phyloP scores from a whole-genome alignment of 164 flowering plant genomes.

The Piper betle region DNA sequence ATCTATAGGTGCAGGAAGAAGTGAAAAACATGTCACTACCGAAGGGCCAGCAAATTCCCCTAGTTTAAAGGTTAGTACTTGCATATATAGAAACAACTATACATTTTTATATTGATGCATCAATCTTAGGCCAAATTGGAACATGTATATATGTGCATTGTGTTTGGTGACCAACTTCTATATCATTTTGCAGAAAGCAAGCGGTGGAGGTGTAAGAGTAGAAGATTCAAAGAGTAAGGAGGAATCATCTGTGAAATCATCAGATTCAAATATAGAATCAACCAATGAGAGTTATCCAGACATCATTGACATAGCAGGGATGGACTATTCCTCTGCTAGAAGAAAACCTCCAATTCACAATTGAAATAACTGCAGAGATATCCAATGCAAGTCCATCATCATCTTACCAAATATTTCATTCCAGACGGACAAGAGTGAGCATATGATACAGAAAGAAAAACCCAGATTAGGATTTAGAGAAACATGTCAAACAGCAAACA shows the following conservation, averaged over 20 bases:
- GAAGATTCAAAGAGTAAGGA: conserved; percentile 11
- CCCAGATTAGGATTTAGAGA: background rate
- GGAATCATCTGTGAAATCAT: conserved; percentile 8
- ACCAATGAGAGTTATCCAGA: conserved; percentile 26
- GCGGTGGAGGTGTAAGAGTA: conserved; percentile 11
- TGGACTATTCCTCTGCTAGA: conserved; percentile 74
- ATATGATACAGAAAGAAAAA: background rate
- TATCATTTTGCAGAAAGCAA: conserved; percentile 14
- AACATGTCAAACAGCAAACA: conserved; percentile 26
- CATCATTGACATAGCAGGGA: conserved; percentile 43
- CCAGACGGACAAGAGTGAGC: background rate
- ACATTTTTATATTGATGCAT: too few species aligned
- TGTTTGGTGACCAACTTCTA: background rate
- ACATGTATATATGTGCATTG: background rate
- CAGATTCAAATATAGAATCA: background rate
- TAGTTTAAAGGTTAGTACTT: conserved; percentile 5
- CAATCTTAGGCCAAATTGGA: background rate
- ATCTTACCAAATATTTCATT: too few species aligned
- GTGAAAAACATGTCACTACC: conserved; percentile 4
- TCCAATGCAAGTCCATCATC: conserved; percentile 1
- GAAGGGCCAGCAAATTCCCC: too few species aligned
- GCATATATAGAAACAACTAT: background rate
- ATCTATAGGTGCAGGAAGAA: conserved; percentile 4
- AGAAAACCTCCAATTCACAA: conserved; percentile 81
- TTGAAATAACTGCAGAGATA: conserved; percentile 10